Evolutionary conservation across 805 yeast species (phyloP).

Genomic region (Myxozyma lipomycoides): DNA sequence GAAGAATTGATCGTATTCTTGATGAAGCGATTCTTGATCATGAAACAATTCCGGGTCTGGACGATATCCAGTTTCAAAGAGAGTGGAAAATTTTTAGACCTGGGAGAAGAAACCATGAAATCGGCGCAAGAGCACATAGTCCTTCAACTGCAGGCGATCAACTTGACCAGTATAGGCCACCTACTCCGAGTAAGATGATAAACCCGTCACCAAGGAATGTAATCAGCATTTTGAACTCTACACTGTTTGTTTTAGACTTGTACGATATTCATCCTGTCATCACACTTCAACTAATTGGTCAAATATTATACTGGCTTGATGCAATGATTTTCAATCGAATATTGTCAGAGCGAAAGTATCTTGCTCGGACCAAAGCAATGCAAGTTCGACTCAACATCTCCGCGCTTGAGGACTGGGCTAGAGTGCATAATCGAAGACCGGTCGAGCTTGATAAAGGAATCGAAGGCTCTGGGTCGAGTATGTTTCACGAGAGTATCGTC

Average conservation of each 20-base stretch:
- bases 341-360: slow-evolving; percentile 60
- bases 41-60: slow-evolving; percentile 77
- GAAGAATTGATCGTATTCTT: slow-evolving; percentile 36
- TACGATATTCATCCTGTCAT: slow-evolving; percentile 75
- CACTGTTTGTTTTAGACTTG: slow-evolving; percentile 76
- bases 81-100: slow-evolving; percentile 61
- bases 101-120: slow-evolving; percentile 34
- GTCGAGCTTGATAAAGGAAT: slow-evolving; percentile 32
- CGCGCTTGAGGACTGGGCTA: slow-evolving; percentile 88
- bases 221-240: slow-evolving; percentile 70
- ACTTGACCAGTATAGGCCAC: slow-evolving; percentile 54
- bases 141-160: neutral
- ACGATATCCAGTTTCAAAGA: slow-evolving; percentile 69
- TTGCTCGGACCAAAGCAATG: slow-evolving; percentile 79
- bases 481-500: slow-evolving; percentile 27
- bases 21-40: slow-evolving; percentile 52
- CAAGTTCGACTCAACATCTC: slow-evolving; percentile 86
- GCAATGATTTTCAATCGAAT: slow-evolving; percentile 69
- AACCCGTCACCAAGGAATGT: slow-evolving; percentile 68
- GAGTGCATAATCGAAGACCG: slow-evolving; percentile 58
- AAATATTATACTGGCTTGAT: slow-evolving; percentile 74
- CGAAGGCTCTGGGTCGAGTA: slow-evolving; percentile 17
- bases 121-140: neutral
- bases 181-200: slow-evolving; percentile 71
- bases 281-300: slow-evolving; percentile 72